These are phyloP conservation scores for Dioscorea cayenensis DNA, from an alignment of 116 monocot species.

Conservation along the genomic window DNA sequence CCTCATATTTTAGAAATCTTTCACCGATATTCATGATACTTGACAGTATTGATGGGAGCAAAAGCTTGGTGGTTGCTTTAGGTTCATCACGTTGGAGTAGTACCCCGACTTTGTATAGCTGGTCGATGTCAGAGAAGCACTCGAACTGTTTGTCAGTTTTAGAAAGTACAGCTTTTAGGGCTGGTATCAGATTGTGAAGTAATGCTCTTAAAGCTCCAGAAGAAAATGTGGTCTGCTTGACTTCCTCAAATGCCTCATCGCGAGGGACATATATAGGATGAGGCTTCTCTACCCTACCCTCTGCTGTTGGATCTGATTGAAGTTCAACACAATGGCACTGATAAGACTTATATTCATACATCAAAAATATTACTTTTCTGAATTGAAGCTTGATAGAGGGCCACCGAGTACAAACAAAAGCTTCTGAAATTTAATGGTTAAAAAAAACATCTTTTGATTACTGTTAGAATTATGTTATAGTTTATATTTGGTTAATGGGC, in stretches of 20 bases:
- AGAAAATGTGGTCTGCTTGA: slow-evolving; percentile 58
- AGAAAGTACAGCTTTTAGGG: slow-evolving; percentile 35
- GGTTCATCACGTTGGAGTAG: slow-evolving; percentile 19
- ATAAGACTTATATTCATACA: neutral
- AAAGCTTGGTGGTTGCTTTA: slow-evolving; percentile 5
- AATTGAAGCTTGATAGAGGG: no score
- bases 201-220: slow-evolving; percentile 46
- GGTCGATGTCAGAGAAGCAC: slow-evolving; percentile 71
- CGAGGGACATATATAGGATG: slow-evolving; percentile 63
- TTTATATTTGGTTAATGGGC: no score
- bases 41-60: slow-evolving; percentile 20
- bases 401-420: no score
- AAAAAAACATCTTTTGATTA: no score
- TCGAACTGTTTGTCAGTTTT: slow-evolving; percentile 47
- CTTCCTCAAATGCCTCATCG: slow-evolving; percentile 77
- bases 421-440: no score
- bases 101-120: slow-evolving; percentile 59
- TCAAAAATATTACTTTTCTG: neutral
- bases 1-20: slow-evolving; percentile 50
- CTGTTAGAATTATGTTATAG: no score
- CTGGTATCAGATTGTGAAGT: slow-evolving; percentile 65
- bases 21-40: slow-evolving; percentile 28
- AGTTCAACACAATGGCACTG: neutral
- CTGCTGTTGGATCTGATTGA: slow-evolving; percentile 50
- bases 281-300: slow-evolving; percentile 58